Evolutionary conservation across 1,139 yeast genomes (phyloP).

Genomic region (Yamadazyma atmosphaerica): DNA sequence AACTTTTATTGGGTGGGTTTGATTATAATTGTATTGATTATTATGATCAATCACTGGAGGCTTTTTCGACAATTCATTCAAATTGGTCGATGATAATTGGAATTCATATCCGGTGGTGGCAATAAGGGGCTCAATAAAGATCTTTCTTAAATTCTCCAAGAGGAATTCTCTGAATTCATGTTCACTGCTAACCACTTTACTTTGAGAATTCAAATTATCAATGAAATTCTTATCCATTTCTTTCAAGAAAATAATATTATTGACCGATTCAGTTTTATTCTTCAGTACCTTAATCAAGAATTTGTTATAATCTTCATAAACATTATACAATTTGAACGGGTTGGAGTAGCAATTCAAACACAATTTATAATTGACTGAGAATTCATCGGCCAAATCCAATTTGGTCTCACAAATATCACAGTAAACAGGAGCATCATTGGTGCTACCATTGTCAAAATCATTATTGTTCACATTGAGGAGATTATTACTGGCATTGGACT

Average conservation of each 20-base stretch:
- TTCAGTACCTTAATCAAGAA: conserved; percentile 30
- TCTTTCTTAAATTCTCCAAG: conserved; percentile 35
- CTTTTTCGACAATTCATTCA: conserved; percentile 20
- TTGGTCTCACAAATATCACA: conserved; percentile 30
- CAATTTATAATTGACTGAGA: conserved; percentile 26
- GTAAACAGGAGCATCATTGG: conserved; percentile 12
- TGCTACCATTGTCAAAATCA: conserved; percentile 6
- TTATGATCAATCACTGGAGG: conserved; percentile 11
- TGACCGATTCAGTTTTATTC: conserved; percentile 23
- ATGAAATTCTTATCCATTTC: conserved; percentile 37
- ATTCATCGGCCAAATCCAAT: conserved; percentile 25
- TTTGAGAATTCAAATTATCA: conserved; percentile 24
- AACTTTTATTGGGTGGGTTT: conserved; percentile 27
- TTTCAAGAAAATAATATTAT: conserved; percentile 35
- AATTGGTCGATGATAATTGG: conserved; percentile 34
- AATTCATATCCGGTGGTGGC: conserved; percentile 35
- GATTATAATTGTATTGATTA: conserved; percentile 21
- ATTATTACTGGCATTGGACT: background rate
- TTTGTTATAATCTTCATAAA: conserved; percentile 37
- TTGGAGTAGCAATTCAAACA: conserved; percentile 30
- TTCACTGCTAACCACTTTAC: conserved; percentile 28
- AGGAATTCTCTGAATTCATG: conserved; percentile 38
- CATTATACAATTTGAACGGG: conserved; percentile 36
- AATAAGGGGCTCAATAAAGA: conserved; percentile 43
- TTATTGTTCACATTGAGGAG: conserved; percentile 1